phyloP scores from a whole-genome alignment of 2,329 filamentous ascomycete genomes.

The Paraconiothyrium brasiliense region DNA sequence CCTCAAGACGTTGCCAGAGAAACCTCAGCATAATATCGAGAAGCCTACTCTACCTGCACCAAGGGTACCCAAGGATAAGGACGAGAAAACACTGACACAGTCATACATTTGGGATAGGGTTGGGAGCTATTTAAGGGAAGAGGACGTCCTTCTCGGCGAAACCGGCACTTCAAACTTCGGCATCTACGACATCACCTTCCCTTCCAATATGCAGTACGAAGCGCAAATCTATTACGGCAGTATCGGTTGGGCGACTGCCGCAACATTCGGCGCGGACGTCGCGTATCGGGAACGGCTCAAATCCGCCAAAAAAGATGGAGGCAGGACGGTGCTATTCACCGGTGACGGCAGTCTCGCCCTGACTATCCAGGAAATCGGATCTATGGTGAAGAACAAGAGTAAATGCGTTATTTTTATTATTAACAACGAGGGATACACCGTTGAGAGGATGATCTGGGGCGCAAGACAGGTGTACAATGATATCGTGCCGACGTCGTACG shows the following conservation, averaged over 20 bases:
- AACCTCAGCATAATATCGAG: constrained; percentile 33
- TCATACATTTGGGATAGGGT: constrained; percentile 56
- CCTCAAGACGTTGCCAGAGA: constrained; percentile 30
- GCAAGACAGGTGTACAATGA: constrained; percentile 51
- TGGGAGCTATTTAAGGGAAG: constrained; percentile 44
- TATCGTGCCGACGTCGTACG: constrained; percentile 51
- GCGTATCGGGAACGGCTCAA: constrained; percentile 60
- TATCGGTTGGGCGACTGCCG: constrained; percentile 55
- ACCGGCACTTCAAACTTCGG: constrained; percentile 55
- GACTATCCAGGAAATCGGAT: constrained; percentile 72
- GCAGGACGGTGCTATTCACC: constrained; percentile 65
- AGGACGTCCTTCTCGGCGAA: constrained; percentile 54
- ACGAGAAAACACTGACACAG: constrained; percentile 53
- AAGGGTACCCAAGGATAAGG: constrained; percentile 39
- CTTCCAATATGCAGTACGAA: constrained; percentile 38
- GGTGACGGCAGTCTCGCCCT: constrained; percentile 73
- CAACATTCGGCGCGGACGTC: constrained; percentile 53
- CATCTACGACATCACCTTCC: constrained; percentile 47
- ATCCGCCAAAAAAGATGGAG: constrained; percentile 4
- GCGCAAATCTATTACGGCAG: constrained; percentile 56
- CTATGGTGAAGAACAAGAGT: constrained; percentile 62
- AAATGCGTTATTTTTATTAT: constrained; percentile 54
- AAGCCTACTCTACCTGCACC: constrained; percentile 40
- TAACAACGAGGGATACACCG: constrained; percentile 59
- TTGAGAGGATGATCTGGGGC: constrained; percentile 59